Percentiles rank a stretch among this genome's conserved stretches.
Evolutionary conservation across 2,329 filamentous ascomycete genomes (phyloP).

Genomic region (Phyllosticta capitalensis): DNA sequence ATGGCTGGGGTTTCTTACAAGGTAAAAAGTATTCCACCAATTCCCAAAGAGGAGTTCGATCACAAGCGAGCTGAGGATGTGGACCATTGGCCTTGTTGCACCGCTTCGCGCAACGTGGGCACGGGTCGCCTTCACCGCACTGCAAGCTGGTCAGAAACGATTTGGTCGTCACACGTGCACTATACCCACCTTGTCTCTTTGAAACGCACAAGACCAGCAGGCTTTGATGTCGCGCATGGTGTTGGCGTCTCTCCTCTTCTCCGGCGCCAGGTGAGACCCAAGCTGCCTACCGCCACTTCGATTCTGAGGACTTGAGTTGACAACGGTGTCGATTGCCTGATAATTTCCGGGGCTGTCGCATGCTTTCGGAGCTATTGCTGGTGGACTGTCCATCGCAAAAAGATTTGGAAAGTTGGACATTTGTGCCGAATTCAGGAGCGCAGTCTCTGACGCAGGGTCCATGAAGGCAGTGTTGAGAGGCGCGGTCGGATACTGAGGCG

Average conservation of each 20-base stretch:
- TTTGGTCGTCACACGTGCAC: neutral
- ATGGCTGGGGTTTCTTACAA: constrained; percentile 14
- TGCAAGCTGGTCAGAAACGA: constrained; percentile 13
- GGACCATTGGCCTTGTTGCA: constrained; percentile 27
- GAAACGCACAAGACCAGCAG: constrained; percentile 40
- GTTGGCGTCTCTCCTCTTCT: constrained; percentile 31
- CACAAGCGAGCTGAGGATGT: constrained; percentile 35
- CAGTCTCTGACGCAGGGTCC: neutral
- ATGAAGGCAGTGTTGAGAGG: neutral
- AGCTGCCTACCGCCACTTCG: constrained; percentile 27
- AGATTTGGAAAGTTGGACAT: constrained; percentile 1
- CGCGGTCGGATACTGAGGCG: neutral
- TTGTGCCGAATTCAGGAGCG: neutral
- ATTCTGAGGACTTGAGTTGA: neutral
- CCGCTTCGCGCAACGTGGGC: constrained; percentile 31
- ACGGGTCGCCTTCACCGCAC: constrained; percentile 31
- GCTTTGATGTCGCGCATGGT: constrained; percentile 38
- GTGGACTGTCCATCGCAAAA: constrained; percentile 3
- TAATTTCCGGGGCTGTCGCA: constrained; percentile 3
- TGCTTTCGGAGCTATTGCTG: neutral
- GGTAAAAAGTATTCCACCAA: constrained; percentile 36
- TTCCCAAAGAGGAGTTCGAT: constrained; percentile 37
- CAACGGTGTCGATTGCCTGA: neutral
- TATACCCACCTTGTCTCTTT: constrained; percentile 35
- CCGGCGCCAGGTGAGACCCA: constrained; percentile 27